Evolutionary conservation across 2,329 filamentous ascomycete genomes (phyloP).

Genomic region (Epichloe scottii): DNA sequence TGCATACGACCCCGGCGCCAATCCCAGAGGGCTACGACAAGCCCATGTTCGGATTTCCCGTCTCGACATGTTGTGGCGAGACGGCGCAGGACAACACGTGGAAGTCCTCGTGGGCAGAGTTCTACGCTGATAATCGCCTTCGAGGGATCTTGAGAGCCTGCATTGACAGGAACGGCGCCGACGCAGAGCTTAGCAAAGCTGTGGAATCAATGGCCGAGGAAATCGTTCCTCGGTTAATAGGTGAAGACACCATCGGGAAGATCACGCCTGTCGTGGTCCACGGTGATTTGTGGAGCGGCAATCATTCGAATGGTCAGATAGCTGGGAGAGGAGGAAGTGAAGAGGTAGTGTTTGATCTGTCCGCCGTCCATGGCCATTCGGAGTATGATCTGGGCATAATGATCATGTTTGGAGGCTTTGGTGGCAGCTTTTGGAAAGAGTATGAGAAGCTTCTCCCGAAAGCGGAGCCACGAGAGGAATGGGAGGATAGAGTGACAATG

Average conservation of each 20-base stretch:
- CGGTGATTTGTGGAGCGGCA: conserved; percentile 90
- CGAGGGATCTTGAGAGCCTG: conserved; percentile 48
- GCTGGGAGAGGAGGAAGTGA: conserved; percentile 41
- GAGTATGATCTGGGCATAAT: conserved; percentile 93
- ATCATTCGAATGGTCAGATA: conserved; percentile 57
- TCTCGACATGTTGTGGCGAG: conserved; percentile 74
- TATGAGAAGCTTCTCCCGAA: conserved; percentile 67
- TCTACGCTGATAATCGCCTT: conserved; percentile 69
- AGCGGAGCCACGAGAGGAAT: conserved; percentile 70
- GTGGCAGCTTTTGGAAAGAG: conserved; percentile 56
- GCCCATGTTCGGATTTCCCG: conserved; percentile 71
- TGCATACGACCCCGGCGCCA: conserved; percentile 68
- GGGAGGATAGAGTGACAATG: conserved; percentile 66
- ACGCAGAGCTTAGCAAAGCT: conserved; percentile 46
- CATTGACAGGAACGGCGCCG: conserved; percentile 48
- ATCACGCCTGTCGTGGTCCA: conserved; percentile 74
- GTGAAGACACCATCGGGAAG: conserved; percentile 47
- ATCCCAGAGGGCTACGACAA: conserved; percentile 42
- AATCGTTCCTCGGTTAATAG: conserved; percentile 68
- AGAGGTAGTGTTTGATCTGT: conserved; percentile 73
- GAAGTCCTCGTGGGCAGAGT: conserved; percentile 65
- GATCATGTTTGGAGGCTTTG: conserved; percentile 92
- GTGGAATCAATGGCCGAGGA: conserved; percentile 50
- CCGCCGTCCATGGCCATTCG: conserved; percentile 69
- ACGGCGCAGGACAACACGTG: conserved; percentile 72